Evolutionary conservation across 2,329 filamentous ascomycete genomes (phyloP).

Genomic region (Verticillium albo-atrum): DNA sequence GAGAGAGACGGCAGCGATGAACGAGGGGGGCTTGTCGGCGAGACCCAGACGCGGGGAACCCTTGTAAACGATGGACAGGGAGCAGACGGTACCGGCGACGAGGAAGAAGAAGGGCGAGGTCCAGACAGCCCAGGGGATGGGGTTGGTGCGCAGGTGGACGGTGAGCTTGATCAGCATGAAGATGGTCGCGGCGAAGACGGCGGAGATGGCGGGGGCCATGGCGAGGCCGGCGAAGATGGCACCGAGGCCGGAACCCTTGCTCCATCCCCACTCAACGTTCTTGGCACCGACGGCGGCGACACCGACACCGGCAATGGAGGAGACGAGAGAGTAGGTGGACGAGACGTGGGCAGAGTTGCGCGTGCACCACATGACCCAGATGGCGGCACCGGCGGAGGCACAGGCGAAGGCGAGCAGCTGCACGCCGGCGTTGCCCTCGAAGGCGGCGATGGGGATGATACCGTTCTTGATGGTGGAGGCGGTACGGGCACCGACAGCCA

Average conservation of each 20-base stretch:
- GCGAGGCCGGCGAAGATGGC: constrained; percentile 67
- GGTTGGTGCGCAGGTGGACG: constrained; percentile 69
- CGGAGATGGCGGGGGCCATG: constrained; percentile 68
- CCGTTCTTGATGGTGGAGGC: constrained; percentile 78
- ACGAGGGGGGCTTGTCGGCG: constrained; percentile 62
- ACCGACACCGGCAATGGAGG: constrained; percentile 64
- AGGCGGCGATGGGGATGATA: constrained; percentile 59
- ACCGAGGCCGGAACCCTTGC: constrained; percentile 61
- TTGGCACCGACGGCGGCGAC: constrained; percentile 60
- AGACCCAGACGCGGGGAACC: constrained; percentile 66
- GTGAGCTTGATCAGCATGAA: constrained; percentile 68
- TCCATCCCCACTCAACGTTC: constrained; percentile 67
- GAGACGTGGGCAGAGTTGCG: constrained; percentile 68
- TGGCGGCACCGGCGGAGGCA: constrained; percentile 58
- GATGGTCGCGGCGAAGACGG: constrained; percentile 59
- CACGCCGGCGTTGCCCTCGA: constrained; percentile 57
- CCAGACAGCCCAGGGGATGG: constrained; percentile 68
- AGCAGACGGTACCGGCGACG: constrained; percentile 68
- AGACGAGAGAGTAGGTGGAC: constrained; percentile 68
- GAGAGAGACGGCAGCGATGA: constrained; percentile 61
- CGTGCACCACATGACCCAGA: constrained; percentile 80
- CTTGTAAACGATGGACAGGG: constrained; percentile 77
- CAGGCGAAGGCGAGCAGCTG: constrained; percentile 66
- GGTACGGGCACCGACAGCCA: constrained; percentile 64
- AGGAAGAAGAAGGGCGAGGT: constrained; percentile 75